Evolutionary conservation across 768 basidiomycete species (phyloP), one percentile per base, ranked within the genome.

Genomic region (Kwoniella europaea): DNA sequence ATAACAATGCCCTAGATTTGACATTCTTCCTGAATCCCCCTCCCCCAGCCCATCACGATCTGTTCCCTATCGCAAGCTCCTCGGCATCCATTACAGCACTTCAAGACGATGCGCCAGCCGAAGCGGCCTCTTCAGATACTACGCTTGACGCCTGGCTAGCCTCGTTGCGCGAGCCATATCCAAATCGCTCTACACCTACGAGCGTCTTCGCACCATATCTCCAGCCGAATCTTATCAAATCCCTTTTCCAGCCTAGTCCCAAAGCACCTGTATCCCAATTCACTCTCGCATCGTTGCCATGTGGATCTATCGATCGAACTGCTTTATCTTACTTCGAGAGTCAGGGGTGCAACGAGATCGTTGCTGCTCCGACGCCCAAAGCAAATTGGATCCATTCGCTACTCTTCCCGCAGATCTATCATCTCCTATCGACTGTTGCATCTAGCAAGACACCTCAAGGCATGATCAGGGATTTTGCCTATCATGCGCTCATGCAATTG

Each of bases 381-480:
- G 44, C 46, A 13, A 72, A 72, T 43, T 72, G 71, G 71, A 72
- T 72, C 60, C 67, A 62, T 41, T 46, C 58, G 54, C 29, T 63
- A 55, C 16, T 72, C 12, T 68, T 72, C 63, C 71, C 71, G 9
- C 66, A 66, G 13, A 27, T 72, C 6, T 59, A 68, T 42, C 54
- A 52, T 13, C 22, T 62, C 35, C 20, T 72, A 2, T 22, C 35
- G 22, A 22, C 22, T 13, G 22, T 41, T 7, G 4, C 13, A 20
- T 22, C 42, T 3, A 60, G 18, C 43, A 42, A 16, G 24, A 65
- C 16, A 20, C 15, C 24, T 3, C 22, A 67, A 10, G 50, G n/a
- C 3, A 35, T 50, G 22, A 43, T 66, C 12, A 29, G 56, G 18
- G 29, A 62, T 16, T 72, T 41, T 24, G 60, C 67, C 4, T 53